phyloP scores from a whole-genome alignment of 2,329 filamentous ascomycete species.

The Emericellopsis atlantica region DNA sequence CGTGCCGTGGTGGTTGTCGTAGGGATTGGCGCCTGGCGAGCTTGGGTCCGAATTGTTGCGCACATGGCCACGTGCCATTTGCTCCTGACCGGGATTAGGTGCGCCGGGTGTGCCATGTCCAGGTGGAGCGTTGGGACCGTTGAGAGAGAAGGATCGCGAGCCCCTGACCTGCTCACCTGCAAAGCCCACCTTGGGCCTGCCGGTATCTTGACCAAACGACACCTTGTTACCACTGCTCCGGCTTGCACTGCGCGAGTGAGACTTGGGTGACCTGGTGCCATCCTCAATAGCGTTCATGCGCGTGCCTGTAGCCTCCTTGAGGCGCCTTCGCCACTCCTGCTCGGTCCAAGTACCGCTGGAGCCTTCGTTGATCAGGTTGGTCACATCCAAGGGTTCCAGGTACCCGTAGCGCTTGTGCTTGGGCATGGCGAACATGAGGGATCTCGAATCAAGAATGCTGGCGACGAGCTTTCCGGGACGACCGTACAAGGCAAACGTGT shows the following conservation, averaged over 20 bases:
- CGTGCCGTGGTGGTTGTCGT: slow-evolving; percentile 7
- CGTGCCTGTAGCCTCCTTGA: slow-evolving; percentile 78
- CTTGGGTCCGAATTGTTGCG: slow-evolving; percentile 36
- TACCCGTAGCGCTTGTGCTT: slow-evolving; percentile 81
- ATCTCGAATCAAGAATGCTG: slow-evolving; percentile 73
- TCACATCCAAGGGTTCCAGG: slow-evolving; percentile 77
- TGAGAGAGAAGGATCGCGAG: slow-evolving; percentile 33
- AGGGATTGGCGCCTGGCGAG: not conserved
- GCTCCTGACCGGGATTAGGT: slow-evolving; percentile 1
- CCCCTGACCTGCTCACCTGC: slow-evolving; percentile 30
- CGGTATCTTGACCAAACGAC: slow-evolving; percentile 10
- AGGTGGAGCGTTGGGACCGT: slow-evolving; percentile 12
- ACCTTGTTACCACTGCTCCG: slow-evolving; percentile 28
- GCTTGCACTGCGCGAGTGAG: slow-evolving; percentile 40
- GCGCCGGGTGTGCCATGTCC: not conserved
- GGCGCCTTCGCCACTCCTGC: slow-evolving; percentile 73
- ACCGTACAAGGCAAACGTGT: slow-evolving; percentile 84
- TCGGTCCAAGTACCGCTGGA: slow-evolving; percentile 72
- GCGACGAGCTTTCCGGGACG: slow-evolving; percentile 77
- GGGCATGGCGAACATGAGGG: slow-evolving; percentile 97
- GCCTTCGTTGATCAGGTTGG: slow-evolving; percentile 63
- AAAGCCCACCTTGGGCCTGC: slow-evolving; percentile 37
- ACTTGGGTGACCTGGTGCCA: slow-evolving; percentile 16
- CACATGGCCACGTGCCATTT: slow-evolving; percentile 23
- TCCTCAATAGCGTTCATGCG: slow-evolving; percentile 57